Evolutionary conservation across 2,329 filamentous ascomycete genomes (phyloP).

Genomic region (Xylaria sp.): DNA sequence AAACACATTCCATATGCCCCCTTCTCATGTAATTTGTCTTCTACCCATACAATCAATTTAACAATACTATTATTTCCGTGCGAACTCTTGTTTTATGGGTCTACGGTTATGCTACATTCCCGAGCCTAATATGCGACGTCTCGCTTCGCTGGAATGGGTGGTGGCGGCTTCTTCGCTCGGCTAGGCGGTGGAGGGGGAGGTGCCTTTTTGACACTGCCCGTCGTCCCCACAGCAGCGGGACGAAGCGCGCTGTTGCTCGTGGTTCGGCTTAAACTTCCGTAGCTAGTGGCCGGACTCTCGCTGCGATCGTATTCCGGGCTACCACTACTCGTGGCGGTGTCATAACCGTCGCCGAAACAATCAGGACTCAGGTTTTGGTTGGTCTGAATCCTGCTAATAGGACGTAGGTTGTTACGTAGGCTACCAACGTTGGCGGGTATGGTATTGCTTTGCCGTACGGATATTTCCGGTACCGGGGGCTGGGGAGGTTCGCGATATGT

Average conservation of each 20-base stretch:
- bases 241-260: constrained; percentile 45
- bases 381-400: constrained; percentile 52
- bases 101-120: neutral
- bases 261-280: constrained; percentile 58
- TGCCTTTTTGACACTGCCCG: constrained; percentile 43
- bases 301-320: constrained; percentile 59
- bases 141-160: constrained; percentile 53
- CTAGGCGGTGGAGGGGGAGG: constrained; percentile 55
- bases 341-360: constrained; percentile 56
- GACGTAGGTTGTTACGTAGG: constrained; percentile 52
- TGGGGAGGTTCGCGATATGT: constrained; percentile 41
- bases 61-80: neutral
- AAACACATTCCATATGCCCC: neutral
- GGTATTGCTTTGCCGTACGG: constrained; percentile 34
- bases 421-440: constrained; percentile 43
- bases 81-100: neutral
- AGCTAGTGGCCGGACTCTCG: constrained; percentile 62
- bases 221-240: constrained; percentile 7
- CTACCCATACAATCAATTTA: neutral
- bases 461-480: constrained; percentile 31
- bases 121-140: constrained; percentile 33
- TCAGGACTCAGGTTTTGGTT: constrained; percentile 47
- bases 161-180: constrained; percentile 60
- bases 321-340: constrained; percentile 56
- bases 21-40: too few relatives aligned